Evolutionary conservation across 1,284 basidiomycete species (phyloP).

Genomic region (Phaffia rhodozyma): DNA sequence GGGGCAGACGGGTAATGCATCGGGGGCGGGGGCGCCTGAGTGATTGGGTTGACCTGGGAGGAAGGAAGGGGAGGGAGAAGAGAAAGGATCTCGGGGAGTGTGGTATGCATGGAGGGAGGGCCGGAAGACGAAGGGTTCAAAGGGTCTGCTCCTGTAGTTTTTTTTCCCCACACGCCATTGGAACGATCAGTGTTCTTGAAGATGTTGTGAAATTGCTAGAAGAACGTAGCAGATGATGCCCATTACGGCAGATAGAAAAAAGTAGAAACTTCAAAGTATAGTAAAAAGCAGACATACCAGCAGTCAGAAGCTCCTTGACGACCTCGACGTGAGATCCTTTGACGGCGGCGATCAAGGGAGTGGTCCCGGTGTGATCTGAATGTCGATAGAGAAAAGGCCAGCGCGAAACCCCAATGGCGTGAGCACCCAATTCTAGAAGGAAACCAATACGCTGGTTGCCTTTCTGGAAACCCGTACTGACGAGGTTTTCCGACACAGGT

Average conservation of each 20-base stretch:
- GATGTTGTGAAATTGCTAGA: background rate
- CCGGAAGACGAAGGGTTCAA: slow-evolving; percentile 15
- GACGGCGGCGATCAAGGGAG: slow-evolving; percentile 36
- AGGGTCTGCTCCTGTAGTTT: slow-evolving; percentile 10
- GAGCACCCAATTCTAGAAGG: background rate
- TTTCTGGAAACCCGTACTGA: background rate
- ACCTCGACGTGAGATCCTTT: slow-evolving; percentile 32
- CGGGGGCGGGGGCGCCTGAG: background rate
- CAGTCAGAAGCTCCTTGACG: slow-evolving; percentile 32
- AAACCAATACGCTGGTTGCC: background rate
- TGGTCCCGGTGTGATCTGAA: slow-evolving; percentile 29
- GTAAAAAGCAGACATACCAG: slow-evolving; percentile 20
- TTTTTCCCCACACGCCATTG: background rate
- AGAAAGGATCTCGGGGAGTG: slow-evolving; percentile 9
- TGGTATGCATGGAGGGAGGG: slow-evolving; percentile 11
- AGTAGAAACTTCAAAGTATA: background rate
- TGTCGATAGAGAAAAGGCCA: background rate
- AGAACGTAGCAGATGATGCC: background rate
- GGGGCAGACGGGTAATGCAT: background rate
- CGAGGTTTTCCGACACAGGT: background rate
- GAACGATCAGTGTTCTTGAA: background rate
- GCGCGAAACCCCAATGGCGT: background rate
- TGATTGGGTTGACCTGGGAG: background rate
- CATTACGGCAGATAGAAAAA: background rate
- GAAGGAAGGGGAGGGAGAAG: slow-evolving; percentile 3